Evolutionary conservation across 805 yeast species (phyloP).

Genomic region (Metschnikowia borealis): DNA sequence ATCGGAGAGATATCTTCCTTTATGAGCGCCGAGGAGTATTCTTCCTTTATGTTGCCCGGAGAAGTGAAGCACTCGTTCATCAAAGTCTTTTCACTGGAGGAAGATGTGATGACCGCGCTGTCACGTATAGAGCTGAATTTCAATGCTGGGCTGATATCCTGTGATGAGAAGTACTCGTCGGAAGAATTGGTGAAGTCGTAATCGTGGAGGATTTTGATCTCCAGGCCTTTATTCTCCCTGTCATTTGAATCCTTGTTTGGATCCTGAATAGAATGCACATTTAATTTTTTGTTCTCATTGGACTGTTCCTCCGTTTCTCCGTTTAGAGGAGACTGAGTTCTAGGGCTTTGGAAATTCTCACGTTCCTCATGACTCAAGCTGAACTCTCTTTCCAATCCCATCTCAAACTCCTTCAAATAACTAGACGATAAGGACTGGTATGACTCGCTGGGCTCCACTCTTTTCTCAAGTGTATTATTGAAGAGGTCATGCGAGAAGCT

Average conservation of each 20-base stretch:
- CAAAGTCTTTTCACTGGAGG: constrained; percentile 17
- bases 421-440: constrained; percentile 26
- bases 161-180: constrained; percentile 33
- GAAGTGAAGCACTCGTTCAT: constrained; percentile 7
- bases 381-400: constrained; percentile 20
- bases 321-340: neutral
- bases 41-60: neutral
- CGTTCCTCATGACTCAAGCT: constrained; percentile 13
- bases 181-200: constrained; percentile 22
- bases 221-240: neutral
- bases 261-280: too few relatives aligned
- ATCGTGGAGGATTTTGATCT: neutral
- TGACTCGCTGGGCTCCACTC: constrained; percentile 16
- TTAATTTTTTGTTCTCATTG: too few relatives aligned
- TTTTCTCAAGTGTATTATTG: neutral
- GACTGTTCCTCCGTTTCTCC: too few relatives aligned
- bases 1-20: neutral
- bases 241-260: too few relatives aligned
- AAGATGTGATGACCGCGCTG: constrained; percentile 4
- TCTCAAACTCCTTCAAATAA: constrained; percentile 26
- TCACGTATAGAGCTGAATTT: constrained; percentile 10
- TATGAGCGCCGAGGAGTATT: neutral
- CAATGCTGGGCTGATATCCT: constrained; percentile 22
- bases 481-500: neutral
- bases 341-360: neutral